Percentiles rank a stretch among this genome's conserved stretches.
These are phyloP conservation scores for Groenewaldozyma auringiensis DNA, from an alignment of 1,139 yeast species.

Conservation along the genomic window DNA sequence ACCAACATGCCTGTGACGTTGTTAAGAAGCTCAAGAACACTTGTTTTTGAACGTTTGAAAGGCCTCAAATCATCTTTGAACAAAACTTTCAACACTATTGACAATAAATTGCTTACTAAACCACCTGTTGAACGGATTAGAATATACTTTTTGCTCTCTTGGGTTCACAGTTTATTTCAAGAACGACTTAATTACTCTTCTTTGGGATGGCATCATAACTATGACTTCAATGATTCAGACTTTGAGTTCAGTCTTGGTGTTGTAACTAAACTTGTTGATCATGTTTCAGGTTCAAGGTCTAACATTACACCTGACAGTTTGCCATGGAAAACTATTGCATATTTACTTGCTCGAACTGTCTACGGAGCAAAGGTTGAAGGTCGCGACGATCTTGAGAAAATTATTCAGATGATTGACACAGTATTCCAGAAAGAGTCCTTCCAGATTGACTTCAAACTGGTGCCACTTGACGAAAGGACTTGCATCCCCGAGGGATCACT, in stretches of 20 bases:
- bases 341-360: conserved; percentile 46
- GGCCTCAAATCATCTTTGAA: conserved; percentile 48
- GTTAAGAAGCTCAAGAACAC: conserved; percentile 43
- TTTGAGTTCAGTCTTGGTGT: conserved; percentile 45
- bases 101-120: conserved; percentile 17
- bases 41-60: conserved; percentile 54
- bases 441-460: conserved; percentile 32
- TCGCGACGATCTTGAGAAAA: conserved; percentile 35
- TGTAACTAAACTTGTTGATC: conserved; percentile 37
- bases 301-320: conserved; percentile 43
- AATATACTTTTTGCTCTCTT: conserved; percentile 48
- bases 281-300: conserved; percentile 25
- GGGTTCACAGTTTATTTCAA: conserved; percentile 61
- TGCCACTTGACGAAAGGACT: conserved; percentile 27
- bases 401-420: conserved; percentile 27
- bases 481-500: conserved; percentile 45
- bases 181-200: conserved; percentile 58
- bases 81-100: conserved; percentile 28
- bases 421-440: conserved; percentile 33
- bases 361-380: conserved; percentile 71
- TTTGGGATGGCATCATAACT: conserved; percentile 49
- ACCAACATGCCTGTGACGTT: conserved; percentile 51
- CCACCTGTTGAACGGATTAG: conserved; percentile 42
- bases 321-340: conserved; percentile 52
- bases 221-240: conserved; percentile 74